Evolutionary conservation across 2,329 filamentous ascomycete species (phyloP).

Genomic region (Arthrobotrys conoides): DNA sequence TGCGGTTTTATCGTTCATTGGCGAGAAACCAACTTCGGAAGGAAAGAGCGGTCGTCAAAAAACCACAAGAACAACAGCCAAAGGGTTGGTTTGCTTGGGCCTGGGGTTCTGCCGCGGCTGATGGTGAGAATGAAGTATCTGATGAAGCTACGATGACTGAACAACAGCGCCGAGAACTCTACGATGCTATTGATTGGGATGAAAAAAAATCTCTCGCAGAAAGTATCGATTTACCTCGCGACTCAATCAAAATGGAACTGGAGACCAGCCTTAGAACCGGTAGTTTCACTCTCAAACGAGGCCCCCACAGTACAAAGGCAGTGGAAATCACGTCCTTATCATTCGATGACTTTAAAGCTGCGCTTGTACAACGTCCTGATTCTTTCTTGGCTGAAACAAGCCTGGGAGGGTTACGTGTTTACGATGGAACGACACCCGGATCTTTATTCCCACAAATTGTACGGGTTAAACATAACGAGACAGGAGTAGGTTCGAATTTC

Average conservation of each 20-base stretch:
- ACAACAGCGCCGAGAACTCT: conserved; percentile 94
- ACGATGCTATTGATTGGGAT: conserved; percentile 97
- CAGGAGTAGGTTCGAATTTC: conserved; percentile 74
- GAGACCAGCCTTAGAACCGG: conserved; percentile 94
- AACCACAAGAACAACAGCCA: conserved; percentile 75
- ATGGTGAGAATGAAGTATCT: conserved; percentile 73
- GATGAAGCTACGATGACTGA: conserved; percentile 91
- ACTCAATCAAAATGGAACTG: conserved; percentile 92
- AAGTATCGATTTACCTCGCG: conserved; percentile 87
- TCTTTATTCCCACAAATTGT: conserved; percentile 96
- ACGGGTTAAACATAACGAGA: conserved; percentile 78
- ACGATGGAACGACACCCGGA: conserved; percentile 93
- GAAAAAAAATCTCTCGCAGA: conserved; percentile 92
- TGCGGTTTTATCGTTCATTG: conserved; percentile 96
- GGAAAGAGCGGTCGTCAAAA: conserved; percentile 91
- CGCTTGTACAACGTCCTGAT: conserved; percentile 88
- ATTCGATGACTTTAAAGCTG: conserved; percentile 94
- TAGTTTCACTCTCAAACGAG: conserved; percentile 92
- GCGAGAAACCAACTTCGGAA: conserved; percentile 95
- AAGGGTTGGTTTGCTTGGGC: conserved; percentile 93
- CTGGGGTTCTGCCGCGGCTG: conserved; percentile 81
- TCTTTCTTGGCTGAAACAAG: conserved; percentile 90
- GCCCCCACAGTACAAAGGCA: conserved; percentile 78
- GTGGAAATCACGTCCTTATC: conserved; percentile 89
- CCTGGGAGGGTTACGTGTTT: conserved; percentile 91